Percentiles rank a stretch among this genome's conserved stretches.
Conservation (phyloP, 768 basidiomycete genomes). For the Rhizopogon rudus region DNA sequence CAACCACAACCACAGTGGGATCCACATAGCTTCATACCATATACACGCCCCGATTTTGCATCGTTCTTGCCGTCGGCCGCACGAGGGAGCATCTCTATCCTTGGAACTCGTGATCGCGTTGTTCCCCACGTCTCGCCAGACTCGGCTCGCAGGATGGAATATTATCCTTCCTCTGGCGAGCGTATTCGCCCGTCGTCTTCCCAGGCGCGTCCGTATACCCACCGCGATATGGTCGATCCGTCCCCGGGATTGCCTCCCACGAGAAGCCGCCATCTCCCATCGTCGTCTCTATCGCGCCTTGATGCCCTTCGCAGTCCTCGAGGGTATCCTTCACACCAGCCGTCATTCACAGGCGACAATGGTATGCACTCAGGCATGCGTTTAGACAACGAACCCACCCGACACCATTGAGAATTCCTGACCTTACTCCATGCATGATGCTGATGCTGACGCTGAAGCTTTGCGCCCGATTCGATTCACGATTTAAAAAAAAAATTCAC, state of each 20-base stretch:
- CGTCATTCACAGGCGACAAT: constrained; percentile 10
- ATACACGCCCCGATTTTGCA: constrained; percentile 32
- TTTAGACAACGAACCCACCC: constrained; percentile 12
- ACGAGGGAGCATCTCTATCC: constrained; percentile 16
- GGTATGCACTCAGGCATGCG: constrained; percentile 14
- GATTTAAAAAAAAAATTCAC: constrained; percentile 15
- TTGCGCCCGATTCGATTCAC: constrained; percentile 8
- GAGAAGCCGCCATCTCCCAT: background rate
- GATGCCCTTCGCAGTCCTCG: constrained; percentile 18
- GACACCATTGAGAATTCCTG: constrained; percentile 15
- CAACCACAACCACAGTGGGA: constrained; percentile 70
- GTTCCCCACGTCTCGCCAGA: constrained; percentile 7
- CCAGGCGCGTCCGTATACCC: constrained; percentile 7
- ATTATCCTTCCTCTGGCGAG: constrained; percentile 12
- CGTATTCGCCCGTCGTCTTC: background rate
- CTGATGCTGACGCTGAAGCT: background rate
- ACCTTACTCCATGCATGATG: constrained; percentile 6
- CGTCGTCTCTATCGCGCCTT: constrained; percentile 1
- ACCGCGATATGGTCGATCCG: constrained; percentile 6
- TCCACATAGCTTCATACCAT: constrained; percentile 32
- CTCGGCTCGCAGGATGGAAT: constrained; percentile 7
- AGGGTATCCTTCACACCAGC: constrained; percentile 7
- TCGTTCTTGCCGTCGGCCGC: constrained; percentile 28
- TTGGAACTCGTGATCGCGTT: constrained; percentile 12
- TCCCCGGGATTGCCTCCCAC: too few relatives aligned